phyloP scores from a whole-genome alignment of 441 rosid genomes.

The Lepidium campestre region DNA sequence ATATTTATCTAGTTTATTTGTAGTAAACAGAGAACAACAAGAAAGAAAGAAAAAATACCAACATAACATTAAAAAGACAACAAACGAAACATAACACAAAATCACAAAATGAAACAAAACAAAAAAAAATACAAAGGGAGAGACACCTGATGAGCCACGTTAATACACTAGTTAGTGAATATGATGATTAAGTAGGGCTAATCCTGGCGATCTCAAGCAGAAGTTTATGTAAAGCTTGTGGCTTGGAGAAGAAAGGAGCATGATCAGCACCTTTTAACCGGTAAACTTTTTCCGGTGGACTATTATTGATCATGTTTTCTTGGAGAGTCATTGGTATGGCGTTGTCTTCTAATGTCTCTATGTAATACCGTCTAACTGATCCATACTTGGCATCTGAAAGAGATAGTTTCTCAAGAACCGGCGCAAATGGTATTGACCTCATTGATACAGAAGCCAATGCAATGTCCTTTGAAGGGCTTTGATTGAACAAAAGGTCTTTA shows the following conservation, averaged over 20 bases:
- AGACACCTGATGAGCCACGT: neutral
- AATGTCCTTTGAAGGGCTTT: slow-evolving; percentile 79
- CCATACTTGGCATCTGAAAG: slow-evolving; percentile 68
- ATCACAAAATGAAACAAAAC: neutral
- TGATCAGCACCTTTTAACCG: slow-evolving; percentile 83
- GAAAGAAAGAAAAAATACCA: neutral
- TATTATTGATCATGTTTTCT: slow-evolving; percentile 61
- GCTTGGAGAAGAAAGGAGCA: slow-evolving; percentile 96
- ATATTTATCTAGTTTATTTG: too few relatives aligned
- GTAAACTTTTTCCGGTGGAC: slow-evolving; percentile 73
- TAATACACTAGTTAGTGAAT: slow-evolving; percentile 6
- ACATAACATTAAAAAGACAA: neutral
- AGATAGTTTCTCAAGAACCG: slow-evolving; percentile 78
- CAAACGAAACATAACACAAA: neutral
- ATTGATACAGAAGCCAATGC: slow-evolving; percentile 91
- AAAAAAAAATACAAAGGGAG: neutral
- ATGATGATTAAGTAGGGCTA: neutral
- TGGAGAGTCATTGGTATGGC: slow-evolving; percentile 65
- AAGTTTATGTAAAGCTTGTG: slow-evolving; percentile 81
- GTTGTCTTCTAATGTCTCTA: slow-evolving; percentile 69
- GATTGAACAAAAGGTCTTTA: slow-evolving; percentile 70
- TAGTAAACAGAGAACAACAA: neutral
- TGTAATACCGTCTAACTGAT: slow-evolving; percentile 72
- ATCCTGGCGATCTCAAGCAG: slow-evolving; percentile 63
- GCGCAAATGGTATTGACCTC: slow-evolving; percentile 88